phyloP scores from a whole-genome alignment of 805 yeast species.

The Hanseniaspora guilliermondii region DNA sequence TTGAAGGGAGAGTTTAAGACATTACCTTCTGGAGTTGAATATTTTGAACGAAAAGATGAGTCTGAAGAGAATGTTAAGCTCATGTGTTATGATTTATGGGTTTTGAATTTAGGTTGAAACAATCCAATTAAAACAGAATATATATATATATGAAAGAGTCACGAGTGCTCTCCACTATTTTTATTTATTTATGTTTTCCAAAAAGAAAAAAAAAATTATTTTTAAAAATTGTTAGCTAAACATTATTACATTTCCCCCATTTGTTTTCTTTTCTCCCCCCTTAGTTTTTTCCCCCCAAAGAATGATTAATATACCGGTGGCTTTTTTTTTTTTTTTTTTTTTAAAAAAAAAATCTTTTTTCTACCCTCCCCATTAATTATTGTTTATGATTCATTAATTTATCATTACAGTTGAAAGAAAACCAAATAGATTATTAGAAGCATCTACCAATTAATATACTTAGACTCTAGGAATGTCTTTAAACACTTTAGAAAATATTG shows the following conservation, averaged over 20 bases:
- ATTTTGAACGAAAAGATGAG: not conserved
- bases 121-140: not conserved
- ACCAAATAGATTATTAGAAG: no score
- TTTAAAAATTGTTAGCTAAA: no score
- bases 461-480: not conserved
- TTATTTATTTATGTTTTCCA: no score
- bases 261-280: no score
- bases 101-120: not conserved
- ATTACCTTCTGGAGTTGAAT: not conserved
- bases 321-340: not conserved
- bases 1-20: conserved; percentile 8
- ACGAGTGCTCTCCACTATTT: not conserved
- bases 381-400: no score
- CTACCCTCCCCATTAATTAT: no score
- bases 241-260: not conserved
- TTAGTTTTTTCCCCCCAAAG: no score
- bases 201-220: no score
- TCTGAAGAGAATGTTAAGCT: not conserved
- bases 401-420: no score
- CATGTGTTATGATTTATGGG: conserved; percentile 12
- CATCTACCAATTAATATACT: no score
- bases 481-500: conserved; percentile 22
- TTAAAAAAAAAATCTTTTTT: not conserved
- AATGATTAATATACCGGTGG: no score
- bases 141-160: not conserved